phyloP scores from a whole-genome alignment of 805 yeast species.

The Starmerella bombicola region DNA sequence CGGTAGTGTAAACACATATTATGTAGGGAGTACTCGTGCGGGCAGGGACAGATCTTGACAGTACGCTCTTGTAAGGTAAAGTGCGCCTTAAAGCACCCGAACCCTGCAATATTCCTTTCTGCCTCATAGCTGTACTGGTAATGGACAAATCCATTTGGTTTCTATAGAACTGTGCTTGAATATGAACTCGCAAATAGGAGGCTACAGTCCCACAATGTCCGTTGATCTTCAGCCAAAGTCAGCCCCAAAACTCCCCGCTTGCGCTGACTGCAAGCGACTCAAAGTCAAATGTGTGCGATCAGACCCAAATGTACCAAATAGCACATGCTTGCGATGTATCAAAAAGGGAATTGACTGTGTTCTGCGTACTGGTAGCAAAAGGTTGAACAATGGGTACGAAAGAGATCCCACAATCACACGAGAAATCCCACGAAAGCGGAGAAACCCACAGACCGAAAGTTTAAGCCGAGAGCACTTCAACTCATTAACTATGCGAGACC shows the following conservation, averaged over 20 bases:
- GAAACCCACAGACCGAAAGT: neutral
- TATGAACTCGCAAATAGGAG: too few species aligned
- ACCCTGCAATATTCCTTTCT: too few species aligned
- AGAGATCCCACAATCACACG: neutral
- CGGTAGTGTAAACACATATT: too few species aligned
- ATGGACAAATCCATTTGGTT: too few species aligned
- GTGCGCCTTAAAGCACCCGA: too few species aligned
- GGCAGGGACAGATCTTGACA: too few species aligned
- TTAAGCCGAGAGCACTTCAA: neutral
- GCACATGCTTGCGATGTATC: constrained; percentile 63
- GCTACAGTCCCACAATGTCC: too few species aligned
- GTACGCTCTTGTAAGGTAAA: too few species aligned
- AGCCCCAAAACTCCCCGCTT: constrained; percentile 24
- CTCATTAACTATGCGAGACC: constrained; percentile 18
- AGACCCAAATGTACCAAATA: constrained; percentile 42
- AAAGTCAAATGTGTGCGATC: constrained; percentile 78
- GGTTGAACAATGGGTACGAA: neutral
- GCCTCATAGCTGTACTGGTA: too few species aligned
- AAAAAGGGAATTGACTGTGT: constrained; percentile 54
- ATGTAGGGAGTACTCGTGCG: too few species aligned
- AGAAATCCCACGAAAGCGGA: neutral
- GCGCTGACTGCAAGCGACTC: constrained; percentile 52
- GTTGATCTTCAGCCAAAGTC: neutral
- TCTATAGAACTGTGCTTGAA: too few species aligned
- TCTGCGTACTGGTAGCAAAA: constrained; percentile 2